Evolutionary conservation across 2,329 filamentous ascomycete genomes (phyloP), one percentile per base, ranked within the genome.

Genomic region (Pseudofabraea citricarpa): DNA sequence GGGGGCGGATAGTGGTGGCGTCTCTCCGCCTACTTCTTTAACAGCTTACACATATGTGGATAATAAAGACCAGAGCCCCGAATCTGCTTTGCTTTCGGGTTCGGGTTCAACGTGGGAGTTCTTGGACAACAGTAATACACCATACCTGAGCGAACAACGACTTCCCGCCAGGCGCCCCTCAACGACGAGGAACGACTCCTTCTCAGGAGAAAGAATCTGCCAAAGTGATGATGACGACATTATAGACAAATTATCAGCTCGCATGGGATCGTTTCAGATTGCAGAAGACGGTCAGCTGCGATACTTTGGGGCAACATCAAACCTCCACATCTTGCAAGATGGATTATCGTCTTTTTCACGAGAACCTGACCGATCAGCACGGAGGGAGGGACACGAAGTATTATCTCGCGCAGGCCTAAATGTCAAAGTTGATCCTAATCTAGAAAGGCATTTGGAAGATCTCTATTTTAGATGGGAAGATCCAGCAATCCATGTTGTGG

Each of bases 401-500:
- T 36, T 45, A 20, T 15, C 20, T 12, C 43, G 43, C 29, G 43
- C 43, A 22, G 44, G 35, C 31, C 23, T 43, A 6, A 36, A 37
- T 16, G 20, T 33, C 23, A 21, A 21, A 15, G 37, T 46, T 36
- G 27, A 29, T 32, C 23, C 20, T 20, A 40, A 46, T 16, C 40
- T 46, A 2, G 44, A 42, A 24, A 36, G 39, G 20, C 40, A 46
- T 26, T 22, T 46, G 13, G 39, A 42, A 19, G 40, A 46, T 37
- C 40, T 46, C 19, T 46, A 46, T 15, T 46, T 46, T 31, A 27
- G 26, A 6, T 46, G 44, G 44, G 39, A 46, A 24, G 44, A 46
- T 36, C 44, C 44, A 23, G 23, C 39, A 15, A 42, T 46, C 20
- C 44, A 46, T 23, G 44, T 46, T 22, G 44, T 46, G 16, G 40